Evolutionary conservation across 768 basidiomycete species (phyloP), one percentile per base, ranked within the genome.

Genomic region (Boletus vermiculosoides): DNA sequence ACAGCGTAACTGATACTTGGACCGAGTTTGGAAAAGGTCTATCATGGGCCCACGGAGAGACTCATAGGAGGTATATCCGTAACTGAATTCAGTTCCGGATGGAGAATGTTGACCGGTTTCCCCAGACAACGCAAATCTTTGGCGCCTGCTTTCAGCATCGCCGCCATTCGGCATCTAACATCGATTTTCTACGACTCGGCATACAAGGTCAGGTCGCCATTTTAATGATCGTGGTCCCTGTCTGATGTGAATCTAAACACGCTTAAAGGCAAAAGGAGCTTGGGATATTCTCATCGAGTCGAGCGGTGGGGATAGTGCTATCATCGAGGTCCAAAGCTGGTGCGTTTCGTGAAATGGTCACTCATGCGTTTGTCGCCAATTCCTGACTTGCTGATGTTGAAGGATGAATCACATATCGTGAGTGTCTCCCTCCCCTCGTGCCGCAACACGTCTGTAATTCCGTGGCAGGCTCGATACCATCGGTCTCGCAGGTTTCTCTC

Each of bases 151-250:
- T 78, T 79, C 61, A 74, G 12, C 51, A 68, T 73, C 41, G 57
- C 72, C 15, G 75, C 76, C 0, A 69, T 78, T 49, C 71, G 75
- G 5, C 62, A 64, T 28, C 48, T 76, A 9, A 73, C 74, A 4
- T 55, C 69, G 0, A 64, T 78, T 2, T 78, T 78, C 55, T 78
- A 70, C 34, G 74, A 78, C 47, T 74, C 75, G 0, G 77, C 54
- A 12, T 49, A 61, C 54, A 61, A 61, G 60, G 60, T 61, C 16
- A 23, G 46, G 25, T 15, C 2, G 5, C 15, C 6, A 15, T 9
- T 6, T 0, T 20, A 22, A 2, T 2, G 22, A 8, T 37, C 23
- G 2, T 23, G 0, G 18, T 16, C 2, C 13, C n/a, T n/a, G 25
- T 48, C 9, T 48, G 1, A 54, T 10, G 12, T 23, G 5, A 20